Evolutionary conservation across 768 basidiomycete genomes (phyloP).

Genomic region (Tricholoma terreum): DNA sequence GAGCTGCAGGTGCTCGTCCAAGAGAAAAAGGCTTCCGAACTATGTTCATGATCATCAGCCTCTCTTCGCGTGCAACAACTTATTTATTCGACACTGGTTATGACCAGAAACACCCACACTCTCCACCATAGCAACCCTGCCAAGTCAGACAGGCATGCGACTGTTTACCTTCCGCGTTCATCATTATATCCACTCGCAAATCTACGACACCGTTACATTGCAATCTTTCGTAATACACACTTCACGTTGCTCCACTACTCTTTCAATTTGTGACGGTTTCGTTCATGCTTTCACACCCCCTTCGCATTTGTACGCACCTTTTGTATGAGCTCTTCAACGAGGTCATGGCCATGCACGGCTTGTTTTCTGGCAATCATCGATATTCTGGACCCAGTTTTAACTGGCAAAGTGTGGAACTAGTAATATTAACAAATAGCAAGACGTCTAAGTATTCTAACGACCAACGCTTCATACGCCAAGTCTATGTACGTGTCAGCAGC

Average conservation of each 20-base stretch:
- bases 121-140: too few species aligned
- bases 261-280: not conserved
- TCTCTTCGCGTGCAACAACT: constrained; percentile 6
- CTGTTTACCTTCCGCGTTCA: not conserved
- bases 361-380: not conserved
- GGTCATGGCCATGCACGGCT: not conserved
- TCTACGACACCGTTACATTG: constrained; percentile 13
- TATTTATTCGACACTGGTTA: constrained; percentile 18
- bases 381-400: constrained; percentile 3
- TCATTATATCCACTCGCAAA: constrained; percentile 15
- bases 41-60: constrained; percentile 30
- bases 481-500: constrained; percentile 32
- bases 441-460: constrained; percentile 4
- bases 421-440: constrained; percentile 1
- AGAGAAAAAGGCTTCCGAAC: constrained; percentile 51
- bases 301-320: not conserved
- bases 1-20: constrained; percentile 50
- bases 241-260: constrained; percentile 1
- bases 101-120: constrained; percentile 1
- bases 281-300: constrained; percentile 19
- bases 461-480: constrained; percentile 52
- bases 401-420: constrained; percentile 8
- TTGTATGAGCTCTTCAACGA: not conserved
- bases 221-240: constrained; percentile 12
- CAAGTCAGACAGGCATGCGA: constrained; percentile 1